Base-by-base conservation (phyloP, 2,329 filamentous ascomycete species). In the Cladosporium sp. region DNA sequence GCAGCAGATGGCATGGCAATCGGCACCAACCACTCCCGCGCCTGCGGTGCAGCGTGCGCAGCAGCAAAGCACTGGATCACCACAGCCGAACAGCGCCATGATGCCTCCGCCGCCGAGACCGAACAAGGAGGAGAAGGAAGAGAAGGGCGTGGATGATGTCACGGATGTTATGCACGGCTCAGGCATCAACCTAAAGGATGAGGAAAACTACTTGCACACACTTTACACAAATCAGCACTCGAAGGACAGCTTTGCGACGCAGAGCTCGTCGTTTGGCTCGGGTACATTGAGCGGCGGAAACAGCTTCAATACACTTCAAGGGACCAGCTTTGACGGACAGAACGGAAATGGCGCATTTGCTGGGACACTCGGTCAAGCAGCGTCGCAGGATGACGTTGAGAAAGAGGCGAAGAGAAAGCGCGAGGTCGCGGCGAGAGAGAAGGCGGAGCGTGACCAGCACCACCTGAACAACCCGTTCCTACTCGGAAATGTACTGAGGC, bases 141-240 rank as follows among this genome's bases (percentile, higher is more conserved):
- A 83, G 69, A 85, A 87, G 52, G 80, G 82, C 57, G 78, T 82
- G 14, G 92, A 93, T 72, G 92, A 96, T 72, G 85, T 93, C 55
- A 91, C 90, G 69, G 93, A 97, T 79, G 91, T 93, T 60, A 79
- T 97, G 64, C 89, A 89, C 21, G 91, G 91, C 21, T 94, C 92
- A 18, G 93, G 92, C 59, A 92, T 97, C 69, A 91, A 97, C 80
- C 79, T 97, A 56, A 88, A 90, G 66, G 92, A 92, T 69, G 93
- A 97, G 77, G 92, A 96, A 74, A 91, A 93, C 71, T 91, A 88
- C 70, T 83, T 95, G 77, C 89, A 91, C 53, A 88, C 87, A 66
- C 82, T 88, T 65, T 89, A 88, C 74, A 85, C 86, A 53, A 80
- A 78, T 74, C 74, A 81, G 74, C 73, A 83, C 74, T 56, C 68